phyloP scores from a whole-genome alignment of 108 stramenopile genomes.

The Cylindrotheca fusiformis region DNA sequence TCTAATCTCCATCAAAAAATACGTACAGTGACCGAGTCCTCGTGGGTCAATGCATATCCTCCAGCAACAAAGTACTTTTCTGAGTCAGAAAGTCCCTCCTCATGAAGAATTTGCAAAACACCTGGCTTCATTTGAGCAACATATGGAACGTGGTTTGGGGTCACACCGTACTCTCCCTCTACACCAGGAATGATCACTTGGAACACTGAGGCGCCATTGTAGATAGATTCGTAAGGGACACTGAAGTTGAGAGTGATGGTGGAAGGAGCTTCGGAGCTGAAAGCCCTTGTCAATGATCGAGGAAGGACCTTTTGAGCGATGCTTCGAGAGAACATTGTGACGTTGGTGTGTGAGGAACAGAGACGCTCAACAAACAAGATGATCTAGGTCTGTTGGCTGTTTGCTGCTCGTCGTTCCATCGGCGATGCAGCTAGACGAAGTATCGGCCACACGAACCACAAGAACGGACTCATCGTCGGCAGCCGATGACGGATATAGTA shows the following conservation, averaged over 20 bases:
- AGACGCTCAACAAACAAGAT: too few species aligned
- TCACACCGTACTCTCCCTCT: slow-evolving; percentile 96
- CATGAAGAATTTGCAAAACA: slow-evolving; percentile 88
- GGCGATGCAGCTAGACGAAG: too few species aligned
- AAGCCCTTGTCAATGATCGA: slow-evolving; percentile 24
- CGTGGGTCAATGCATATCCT: slow-evolving; percentile 93
- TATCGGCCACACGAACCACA: too few species aligned
- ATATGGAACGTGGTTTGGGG: slow-evolving; percentile 93
- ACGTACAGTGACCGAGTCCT: slow-evolving; percentile 89
- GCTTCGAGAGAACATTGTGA: slow-evolving; percentile 41
- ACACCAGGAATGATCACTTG: slow-evolving; percentile 88
- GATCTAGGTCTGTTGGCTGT: too few species aligned
- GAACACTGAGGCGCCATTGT: slow-evolving; percentile 74
- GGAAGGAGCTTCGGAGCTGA: slow-evolving; percentile 49
- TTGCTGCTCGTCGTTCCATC: too few species aligned
- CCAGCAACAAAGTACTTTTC: slow-evolving; percentile 98
- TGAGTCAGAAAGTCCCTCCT: slow-evolving; percentile 64
- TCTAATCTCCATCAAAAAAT: slow-evolving; percentile 1
- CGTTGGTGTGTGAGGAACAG: too few species aligned
- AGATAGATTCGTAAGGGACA: slow-evolving; percentile 93
- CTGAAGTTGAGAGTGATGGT: slow-evolving; percentile 88
- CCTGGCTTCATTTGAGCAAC: slow-evolving; percentile 97
- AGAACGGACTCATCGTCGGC: too few species aligned
- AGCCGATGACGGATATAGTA: too few species aligned
- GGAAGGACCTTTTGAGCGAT: slow-evolving; percentile 27